These are phyloP conservation scores for Fusarium devonianum DNA, from an alignment of 2,329 filamentous ascomycete genomes.

Conservation along the genomic window DNA sequence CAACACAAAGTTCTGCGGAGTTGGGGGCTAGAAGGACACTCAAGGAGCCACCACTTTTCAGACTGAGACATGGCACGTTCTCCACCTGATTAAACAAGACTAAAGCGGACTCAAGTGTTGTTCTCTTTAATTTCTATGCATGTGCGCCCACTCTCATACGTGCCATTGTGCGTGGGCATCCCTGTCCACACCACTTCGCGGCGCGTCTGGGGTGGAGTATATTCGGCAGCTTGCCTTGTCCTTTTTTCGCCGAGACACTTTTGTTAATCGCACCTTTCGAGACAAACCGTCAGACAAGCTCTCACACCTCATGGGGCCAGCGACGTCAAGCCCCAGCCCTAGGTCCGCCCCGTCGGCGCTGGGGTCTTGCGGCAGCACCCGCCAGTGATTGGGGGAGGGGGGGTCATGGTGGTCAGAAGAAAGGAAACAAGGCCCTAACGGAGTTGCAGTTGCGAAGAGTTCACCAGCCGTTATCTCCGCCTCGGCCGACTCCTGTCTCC, in stretches of 20 bases:
- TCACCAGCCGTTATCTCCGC: background rate
- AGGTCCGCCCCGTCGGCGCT: constrained; percentile 9
- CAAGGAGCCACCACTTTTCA: too few species aligned
- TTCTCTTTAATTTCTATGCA: background rate
- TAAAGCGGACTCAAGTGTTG: constrained; percentile 5
- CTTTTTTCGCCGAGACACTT: constrained; percentile 5
- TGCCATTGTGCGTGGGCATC: too few species aligned
- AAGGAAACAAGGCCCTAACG: background rate
- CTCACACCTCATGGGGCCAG: background rate
- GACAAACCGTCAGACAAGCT: constrained; percentile 10
- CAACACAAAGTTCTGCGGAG: too few species aligned
- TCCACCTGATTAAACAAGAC: background rate
- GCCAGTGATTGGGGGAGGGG: too few species aligned
- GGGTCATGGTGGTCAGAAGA: background rate
- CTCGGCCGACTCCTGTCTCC: background rate
- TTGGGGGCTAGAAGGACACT: too few species aligned
- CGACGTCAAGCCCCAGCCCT: constrained; percentile 3
- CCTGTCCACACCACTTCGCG: constrained; percentile 4
- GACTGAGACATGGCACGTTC: too few species aligned
- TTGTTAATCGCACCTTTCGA: constrained; percentile 8
- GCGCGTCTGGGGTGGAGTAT: constrained; percentile 11
- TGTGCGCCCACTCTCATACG: too few species aligned
- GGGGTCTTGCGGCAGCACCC: background rate
- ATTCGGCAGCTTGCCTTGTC: constrained; percentile 7
- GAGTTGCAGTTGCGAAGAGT: constrained; percentile 3